Evolutionary conservation across 2,329 filamentous ascomycete genomes (phyloP), one percentile per base, ranked within the genome.

Genomic region (Fusarium abutilonis): DNA sequence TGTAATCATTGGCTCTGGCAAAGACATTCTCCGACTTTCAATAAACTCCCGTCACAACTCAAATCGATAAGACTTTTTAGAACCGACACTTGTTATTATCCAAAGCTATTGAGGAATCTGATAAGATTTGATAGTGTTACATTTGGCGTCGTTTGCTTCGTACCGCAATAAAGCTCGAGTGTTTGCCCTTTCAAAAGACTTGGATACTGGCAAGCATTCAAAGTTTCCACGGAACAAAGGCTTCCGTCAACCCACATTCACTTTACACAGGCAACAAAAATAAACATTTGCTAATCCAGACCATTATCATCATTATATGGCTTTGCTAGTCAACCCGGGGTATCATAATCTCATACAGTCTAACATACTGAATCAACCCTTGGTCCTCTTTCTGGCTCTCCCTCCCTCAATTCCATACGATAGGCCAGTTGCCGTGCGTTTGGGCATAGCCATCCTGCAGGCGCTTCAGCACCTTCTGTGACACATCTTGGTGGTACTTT

Each of bases 401-500:
- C 19, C 23, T 19, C 4, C 9, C 3, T 59, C 45, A 64, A 19
- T 32, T 45, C 64, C 64, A 67, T 17, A 44, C 43, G 35, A 67
- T 57, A 4, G 64, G 63, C 36, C 34, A 49, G 23, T 57, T 52
- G 7, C 49, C 56, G 31, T 67, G 58, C 4, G 19, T 51, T 46
- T 41, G 42, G 17, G 50, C 14, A 34, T 55, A 67, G 2, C 36
- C 53, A 11, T 67, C 46, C 23, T 61, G 52, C 6, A 67, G 38
- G 15, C 46, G 41, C 48, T 41, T 44, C 14, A 67, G 36, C 11
- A 62, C 49, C 15, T 50, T 48, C 8, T 42, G 50, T 9, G 54
- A 50, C 8, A 68, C 52, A 14, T 63, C 49, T 15, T 66, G 63
- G n/a, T 57, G 55, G 21, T 66, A 67, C 41, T 34, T 43, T 11